These are phyloP conservation scores for Aspergillus awamori DNA, from an alignment of 2,329 filamentous ascomycete genomes.

Conservation along the genomic window DNA sequence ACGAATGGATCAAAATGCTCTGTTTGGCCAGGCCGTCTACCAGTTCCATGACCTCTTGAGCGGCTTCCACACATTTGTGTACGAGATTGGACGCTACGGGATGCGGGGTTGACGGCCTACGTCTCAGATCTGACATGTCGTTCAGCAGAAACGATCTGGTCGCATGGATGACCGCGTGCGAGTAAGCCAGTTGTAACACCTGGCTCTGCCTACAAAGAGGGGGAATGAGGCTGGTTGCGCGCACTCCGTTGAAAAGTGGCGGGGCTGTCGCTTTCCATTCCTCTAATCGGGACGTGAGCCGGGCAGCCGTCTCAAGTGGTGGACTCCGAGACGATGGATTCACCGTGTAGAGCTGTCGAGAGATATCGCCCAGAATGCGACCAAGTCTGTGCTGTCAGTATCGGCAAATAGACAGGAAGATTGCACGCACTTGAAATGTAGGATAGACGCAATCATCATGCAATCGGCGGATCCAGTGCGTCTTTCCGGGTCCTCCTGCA, in stretches of 20 bases:
- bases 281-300: slow-evolving; percentile 39
- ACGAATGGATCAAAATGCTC: slow-evolving; percentile 41
- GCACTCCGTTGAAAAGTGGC: slow-evolving; percentile 41
- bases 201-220: slow-evolving; percentile 44
- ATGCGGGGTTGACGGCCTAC: slow-evolving; percentile 32
- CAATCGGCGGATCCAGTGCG: slow-evolving; percentile 39
- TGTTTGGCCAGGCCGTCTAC: slow-evolving; percentile 41
- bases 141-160: slow-evolving; percentile 42
- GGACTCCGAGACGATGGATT: slow-evolving; percentile 34
- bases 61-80: slow-evolving; percentile 48
- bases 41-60: slow-evolving; percentile 43
- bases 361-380: slow-evolving; percentile 52
- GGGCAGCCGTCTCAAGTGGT: slow-evolving; percentile 36
- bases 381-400: slow-evolving; percentile 45
- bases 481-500: slow-evolving; percentile 42
- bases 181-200: slow-evolving; percentile 43
- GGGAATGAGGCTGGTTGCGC: slow-evolving; percentile 40
- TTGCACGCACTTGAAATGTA: slow-evolving; percentile 39
- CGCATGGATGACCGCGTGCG: slow-evolving; percentile 44
- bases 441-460: slow-evolving; percentile 45
- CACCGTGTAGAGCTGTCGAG: slow-evolving; percentile 49
- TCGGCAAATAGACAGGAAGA: not conserved
- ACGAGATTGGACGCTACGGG: slow-evolving; percentile 41
- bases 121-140: slow-evolving; percentile 41
- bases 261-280: slow-evolving; percentile 42